phyloP scores from a whole-genome alignment of 2,329 filamentous ascomycete species.

The Emergomyces africanus region DNA sequence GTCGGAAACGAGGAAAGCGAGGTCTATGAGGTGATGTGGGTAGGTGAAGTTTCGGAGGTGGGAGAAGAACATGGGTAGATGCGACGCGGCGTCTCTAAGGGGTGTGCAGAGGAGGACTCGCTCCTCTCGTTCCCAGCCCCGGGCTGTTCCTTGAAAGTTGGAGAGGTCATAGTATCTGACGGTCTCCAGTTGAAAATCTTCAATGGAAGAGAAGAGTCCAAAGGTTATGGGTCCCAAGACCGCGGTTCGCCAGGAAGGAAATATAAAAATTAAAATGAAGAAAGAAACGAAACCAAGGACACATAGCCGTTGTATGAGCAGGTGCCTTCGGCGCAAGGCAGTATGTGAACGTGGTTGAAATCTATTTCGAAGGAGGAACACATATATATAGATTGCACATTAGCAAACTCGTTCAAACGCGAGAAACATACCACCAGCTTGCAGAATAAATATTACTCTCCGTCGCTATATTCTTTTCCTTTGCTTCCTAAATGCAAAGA shows the following conservation, averaged over 20 bases:
- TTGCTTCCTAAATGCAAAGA: neutral
- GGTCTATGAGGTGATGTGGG: conserved; percentile 87
- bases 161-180: conserved; percentile 94
- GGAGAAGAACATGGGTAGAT: conserved; percentile 97
- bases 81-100: conserved; percentile 78
- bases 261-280: conserved; percentile 55
- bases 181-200: conserved; percentile 75
- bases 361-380: conserved; percentile 31
- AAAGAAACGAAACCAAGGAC: conserved; percentile 43
- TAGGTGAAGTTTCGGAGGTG: conserved; percentile 95
- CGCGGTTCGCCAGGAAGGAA: conserved; percentile 57
- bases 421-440: neutral
- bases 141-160: conserved; percentile 78
- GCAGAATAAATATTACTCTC: neutral
- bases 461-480: neutral
- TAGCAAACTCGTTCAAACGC: neutral
- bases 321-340: conserved; percentile 58
- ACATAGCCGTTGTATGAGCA: conserved; percentile 56
- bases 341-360: conserved; percentile 75
- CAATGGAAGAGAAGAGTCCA: conserved; percentile 53
- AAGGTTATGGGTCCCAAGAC: conserved; percentile 52
- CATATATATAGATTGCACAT: neutral
- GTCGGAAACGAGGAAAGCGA: conserved; percentile 93
- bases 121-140: conserved; percentile 93
- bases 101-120: conserved; percentile 91